phyloP scores from a whole-genome alignment of 192 early-diverging fungal species.

The Podila horticola region DNA sequence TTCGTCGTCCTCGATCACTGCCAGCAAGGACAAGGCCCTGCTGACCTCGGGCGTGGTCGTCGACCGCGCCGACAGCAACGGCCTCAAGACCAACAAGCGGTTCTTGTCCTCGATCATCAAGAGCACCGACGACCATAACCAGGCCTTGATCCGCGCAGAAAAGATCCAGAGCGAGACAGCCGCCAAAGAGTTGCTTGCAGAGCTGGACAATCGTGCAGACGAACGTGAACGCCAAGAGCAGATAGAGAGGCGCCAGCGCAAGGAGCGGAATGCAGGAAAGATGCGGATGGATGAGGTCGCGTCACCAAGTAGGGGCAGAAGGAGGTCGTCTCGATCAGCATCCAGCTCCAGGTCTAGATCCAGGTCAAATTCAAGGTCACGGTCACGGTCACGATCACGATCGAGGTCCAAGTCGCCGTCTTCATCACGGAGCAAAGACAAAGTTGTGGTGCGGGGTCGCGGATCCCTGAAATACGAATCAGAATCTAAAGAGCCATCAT shows the following conservation, averaged over 20 bases:
- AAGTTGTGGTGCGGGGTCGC: slow-evolving; percentile 16
- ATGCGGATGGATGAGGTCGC: slow-evolving; percentile 24
- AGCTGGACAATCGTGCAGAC: slow-evolving; percentile 20
- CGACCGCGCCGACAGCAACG: slow-evolving; percentile 48
- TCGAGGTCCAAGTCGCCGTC: not conserved
- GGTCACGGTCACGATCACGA: not conserved
- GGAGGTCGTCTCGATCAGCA: too few relatives aligned
- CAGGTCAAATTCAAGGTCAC: not conserved
- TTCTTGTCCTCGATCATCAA: slow-evolving; percentile 66
- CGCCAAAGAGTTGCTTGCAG: slow-evolving; percentile 31
- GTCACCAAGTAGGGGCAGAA: too few relatives aligned
- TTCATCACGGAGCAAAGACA: not conserved
- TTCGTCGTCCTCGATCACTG: not conserved
- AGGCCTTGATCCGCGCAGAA: slow-evolving; percentile 57
- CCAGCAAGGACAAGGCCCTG: slow-evolving; percentile 1
- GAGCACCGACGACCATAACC: slow-evolving; percentile 64
- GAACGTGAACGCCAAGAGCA: not conserved
- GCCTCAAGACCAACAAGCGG: slow-evolving; percentile 66
- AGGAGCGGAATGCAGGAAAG: not conserved
- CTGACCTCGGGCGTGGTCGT: slow-evolving; percentile 9
- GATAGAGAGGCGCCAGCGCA: too few relatives aligned
- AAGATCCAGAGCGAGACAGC: slow-evolving; percentile 56
- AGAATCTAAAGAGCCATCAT: not conserved
- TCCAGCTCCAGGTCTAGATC: slow-evolving; percentile 3
- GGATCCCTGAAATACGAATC: slow-evolving; percentile 7